phyloP scores from a whole-genome alignment of 257 asterid species.

The Nicotiana paniculata region DNA sequence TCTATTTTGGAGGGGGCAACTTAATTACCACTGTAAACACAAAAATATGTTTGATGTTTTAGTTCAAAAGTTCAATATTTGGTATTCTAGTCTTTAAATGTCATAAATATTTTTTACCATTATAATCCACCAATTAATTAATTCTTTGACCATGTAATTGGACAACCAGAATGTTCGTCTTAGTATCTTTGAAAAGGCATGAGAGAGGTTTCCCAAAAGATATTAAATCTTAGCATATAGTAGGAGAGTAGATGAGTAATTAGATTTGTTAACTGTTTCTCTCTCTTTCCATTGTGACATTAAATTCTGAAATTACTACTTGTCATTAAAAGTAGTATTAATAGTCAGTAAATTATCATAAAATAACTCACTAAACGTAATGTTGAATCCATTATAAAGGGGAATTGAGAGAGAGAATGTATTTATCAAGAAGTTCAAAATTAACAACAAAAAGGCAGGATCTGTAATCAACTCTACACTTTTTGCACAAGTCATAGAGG shows the following conservation, averaged over 20 bases:
- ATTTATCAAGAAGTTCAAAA: too few species aligned
- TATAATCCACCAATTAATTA: background rate
- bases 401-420: too few species aligned
- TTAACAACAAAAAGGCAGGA: too few species aligned
- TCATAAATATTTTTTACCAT: background rate
- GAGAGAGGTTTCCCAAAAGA: background rate
- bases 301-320: slow-evolving; percentile 12
- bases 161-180: background rate
- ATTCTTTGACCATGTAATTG: background rate
- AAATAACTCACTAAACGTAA: background rate
- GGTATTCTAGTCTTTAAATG: background rate
- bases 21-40: background rate
- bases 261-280: slow-evolving; percentile 16
- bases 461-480: too few species aligned
- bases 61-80: background rate
- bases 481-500: too few species aligned
- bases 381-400: background rate
- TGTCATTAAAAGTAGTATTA: slow-evolving; percentile 15
- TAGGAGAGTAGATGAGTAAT: background rate
- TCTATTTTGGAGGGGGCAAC: background rate
- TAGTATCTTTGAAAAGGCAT: background rate
- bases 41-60: background rate
- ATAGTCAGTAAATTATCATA: background rate
- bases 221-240: background rate
- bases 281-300: background rate